phyloP scores from a whole-genome alignment of 208 protist genomes.

The Strigomonas culicis region DNA sequence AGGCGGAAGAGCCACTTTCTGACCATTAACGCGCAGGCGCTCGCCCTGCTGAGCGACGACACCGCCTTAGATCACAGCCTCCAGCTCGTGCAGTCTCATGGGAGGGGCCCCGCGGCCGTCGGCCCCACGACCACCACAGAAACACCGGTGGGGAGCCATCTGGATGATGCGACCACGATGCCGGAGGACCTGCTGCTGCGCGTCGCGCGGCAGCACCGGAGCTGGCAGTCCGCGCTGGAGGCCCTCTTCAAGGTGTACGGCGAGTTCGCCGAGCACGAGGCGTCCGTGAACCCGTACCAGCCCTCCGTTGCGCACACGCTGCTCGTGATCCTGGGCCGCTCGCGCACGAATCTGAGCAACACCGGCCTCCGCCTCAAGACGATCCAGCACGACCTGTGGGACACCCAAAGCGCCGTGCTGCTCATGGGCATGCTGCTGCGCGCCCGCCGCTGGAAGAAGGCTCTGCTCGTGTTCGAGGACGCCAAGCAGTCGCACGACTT shows the following conservation, averaged over 20 bases:
- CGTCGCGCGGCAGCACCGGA: conserved; percentile 34
- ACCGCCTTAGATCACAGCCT: conserved; percentile 22
- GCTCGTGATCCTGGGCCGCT: conserved; percentile 37
- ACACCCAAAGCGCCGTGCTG: conserved; percentile 25
- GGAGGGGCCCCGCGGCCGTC: too few relatives aligned
- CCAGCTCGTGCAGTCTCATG: conserved; percentile 9
- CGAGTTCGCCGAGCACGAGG: conserved; percentile 3
- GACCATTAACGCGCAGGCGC: conserved; percentile 36
- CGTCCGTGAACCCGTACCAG: conserved; percentile 18
- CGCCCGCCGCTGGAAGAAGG: conserved; percentile 54
- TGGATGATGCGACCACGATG: neutral
- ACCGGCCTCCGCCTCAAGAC: conserved; percentile 49
- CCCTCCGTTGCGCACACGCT: conserved; percentile 26
- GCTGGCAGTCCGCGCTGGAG: conserved; percentile 50
- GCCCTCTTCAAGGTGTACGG: conserved; percentile 25
- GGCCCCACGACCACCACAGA: conserved; percentile 3
- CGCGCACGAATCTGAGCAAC: conserved; percentile 63
- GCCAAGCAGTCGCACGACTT: conserved; percentile 27
- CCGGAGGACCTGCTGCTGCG: conserved; percentile 31
- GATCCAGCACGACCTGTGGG: conserved; percentile 32
- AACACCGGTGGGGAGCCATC: neutral
- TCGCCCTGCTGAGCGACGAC: conserved; percentile 38
- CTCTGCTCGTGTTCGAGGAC: conserved; percentile 39
- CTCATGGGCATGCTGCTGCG: conserved; percentile 56
- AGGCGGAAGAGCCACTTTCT: conserved; percentile 23